Base-by-base conservation (phyloP, 2,329 filamentous ascomycete genomes). In the Fusarium algeriense region DNA sequence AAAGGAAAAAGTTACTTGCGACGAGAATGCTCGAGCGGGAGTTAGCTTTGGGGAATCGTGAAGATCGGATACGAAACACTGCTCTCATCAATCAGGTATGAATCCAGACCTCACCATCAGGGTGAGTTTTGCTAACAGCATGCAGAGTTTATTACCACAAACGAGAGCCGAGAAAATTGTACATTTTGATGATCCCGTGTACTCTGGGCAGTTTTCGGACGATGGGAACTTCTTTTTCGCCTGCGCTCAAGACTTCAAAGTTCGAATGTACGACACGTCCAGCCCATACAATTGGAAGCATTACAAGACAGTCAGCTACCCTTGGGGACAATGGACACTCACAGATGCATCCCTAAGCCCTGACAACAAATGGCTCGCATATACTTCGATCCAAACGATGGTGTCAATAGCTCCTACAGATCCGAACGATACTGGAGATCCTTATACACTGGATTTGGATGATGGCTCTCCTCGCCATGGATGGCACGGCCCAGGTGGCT, bases 161-260 rank as follows among this genome's bases (percentile, higher is more conserved):
- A 92, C 90, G 0, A 88, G 88, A 28, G 91, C 94, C 1, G 95
- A 98, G 78, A 92, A 93, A 76, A 93, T 97, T 67, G 91, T 98
- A 68, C 93, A 97, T 76, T 97, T 95, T 78, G 89, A 95, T 60
- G 88, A 91, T 8, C 90, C 93, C 43, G 95, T 96, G 57, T 98
- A 98, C 78, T 97, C 94, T 6, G 96, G 96, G 3, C 95, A 98
- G 78, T 99, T 98, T 79, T 97, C 94, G 1, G 93, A 97, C 71
- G 96, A 99, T 75, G 96, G 96, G 30, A 97, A 97, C 80, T 98
- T 98, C 84, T 98, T 98, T 84, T 98, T 95, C 79, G 91, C 92
- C 9, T 96, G 93, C 77, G 92, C 92, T 13, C 94, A 98, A 80
- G 95, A 98, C 81, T 97, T 97, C 83, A 92, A 90, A 74, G 94